Percentiles rank a stretch among this genome's conserved stretches.
Evolutionary conservation across 352 stramenopile species (phyloP).

Genomic region (Globisporangium ultimum): DNA sequence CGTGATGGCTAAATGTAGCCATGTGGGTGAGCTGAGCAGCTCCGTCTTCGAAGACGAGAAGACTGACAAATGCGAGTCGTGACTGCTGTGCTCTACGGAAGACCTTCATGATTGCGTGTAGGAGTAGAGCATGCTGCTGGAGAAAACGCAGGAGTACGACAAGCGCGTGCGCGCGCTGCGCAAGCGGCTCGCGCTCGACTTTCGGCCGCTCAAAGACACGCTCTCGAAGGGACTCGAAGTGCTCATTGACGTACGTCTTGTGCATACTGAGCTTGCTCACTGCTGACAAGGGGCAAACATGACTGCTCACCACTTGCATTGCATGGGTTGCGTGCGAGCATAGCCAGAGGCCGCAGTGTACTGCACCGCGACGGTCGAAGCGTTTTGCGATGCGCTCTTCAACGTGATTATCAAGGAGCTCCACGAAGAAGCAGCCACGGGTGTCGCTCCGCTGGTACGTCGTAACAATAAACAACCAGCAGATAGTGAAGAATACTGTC

Average conservation of each 20-base stretch:
- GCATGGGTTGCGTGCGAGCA: not conserved
- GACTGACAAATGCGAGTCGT: too few relatives aligned
- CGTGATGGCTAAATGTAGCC: slow-evolving; percentile 1
- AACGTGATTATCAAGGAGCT: slow-evolving; percentile 38
- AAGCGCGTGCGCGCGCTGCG: slow-evolving; percentile 37
- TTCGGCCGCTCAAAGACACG: slow-evolving; percentile 42
- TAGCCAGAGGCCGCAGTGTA: slow-evolving; percentile 50
- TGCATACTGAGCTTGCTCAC: not conserved
- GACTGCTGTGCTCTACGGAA: not conserved
- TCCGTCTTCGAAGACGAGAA: slow-evolving; percentile 1
- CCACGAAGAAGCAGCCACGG: slow-evolving; percentile 24
- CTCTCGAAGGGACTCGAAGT: slow-evolving; percentile 44
- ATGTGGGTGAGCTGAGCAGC: not conserved
- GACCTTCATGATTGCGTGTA: not conserved
- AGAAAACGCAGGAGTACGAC: slow-evolving; percentile 33
- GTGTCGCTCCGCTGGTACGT: slow-evolving; percentile 24
- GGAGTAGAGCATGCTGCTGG: slow-evolving; percentile 17
- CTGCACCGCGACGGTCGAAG: slow-evolving; percentile 51
- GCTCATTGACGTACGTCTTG: slow-evolving; percentile 34
- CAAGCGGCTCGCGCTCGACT: slow-evolving; percentile 54
- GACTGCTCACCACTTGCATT: not conserved
- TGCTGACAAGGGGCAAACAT: not conserved
- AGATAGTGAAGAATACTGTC: not conserved
- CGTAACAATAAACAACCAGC: too few relatives aligned
- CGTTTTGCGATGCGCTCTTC: slow-evolving; percentile 52